Evolutionary conservation across 441 rosid genomes (phyloP), one percentile per base, ranked within the genome.

Genomic region (Euphorbia schlechtendalii): DNA sequence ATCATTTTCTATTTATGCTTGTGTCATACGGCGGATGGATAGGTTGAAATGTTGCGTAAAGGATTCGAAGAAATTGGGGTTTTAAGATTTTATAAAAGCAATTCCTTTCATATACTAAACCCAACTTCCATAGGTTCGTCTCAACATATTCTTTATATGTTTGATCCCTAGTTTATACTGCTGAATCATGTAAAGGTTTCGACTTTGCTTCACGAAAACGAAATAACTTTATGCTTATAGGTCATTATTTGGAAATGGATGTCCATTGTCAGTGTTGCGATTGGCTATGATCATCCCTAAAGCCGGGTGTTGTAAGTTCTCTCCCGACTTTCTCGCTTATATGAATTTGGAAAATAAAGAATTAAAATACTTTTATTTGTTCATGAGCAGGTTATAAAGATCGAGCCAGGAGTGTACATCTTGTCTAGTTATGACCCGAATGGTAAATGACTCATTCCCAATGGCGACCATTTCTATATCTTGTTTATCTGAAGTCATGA

Each of bases 231-330:
- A n/a, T n/a, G n/a, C 52, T 76, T 75, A 58, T 72, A 94, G 99
- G 99, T 77, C 99, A 94, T 77, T 94, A 87, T 78, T 86, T 94
- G 17, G 99, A 98, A 71, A 89, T 94, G 98, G 99, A 94, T 71
- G 98, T 94, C 73, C 99, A 94, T 65, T 98, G 91, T 81, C n/a
- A 83, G 94, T 76, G 85, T 89, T 65, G 56, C 67, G 64, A 75
- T 88, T 69, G 81, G 90, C 76, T 89, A 83, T 55, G 87, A 88
- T 66, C 83, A 65, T 81, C 86, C 67, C 68, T 91, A 86, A 74
- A 82, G 81, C 98, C 98, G 1, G 96, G 99, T 63, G 92, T 84
- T 77, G 96, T 91, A 86, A 85, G 99, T 81, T 72, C 30, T 40
- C 66, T 70, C 30, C n/a, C n/a, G n/a, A n/a, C n/a, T 18, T 34